Evolutionary conservation across 129 eudicot species (phyloP), one percentile per base, ranked within the genome.

Genomic region (Arctium minus): DNA sequence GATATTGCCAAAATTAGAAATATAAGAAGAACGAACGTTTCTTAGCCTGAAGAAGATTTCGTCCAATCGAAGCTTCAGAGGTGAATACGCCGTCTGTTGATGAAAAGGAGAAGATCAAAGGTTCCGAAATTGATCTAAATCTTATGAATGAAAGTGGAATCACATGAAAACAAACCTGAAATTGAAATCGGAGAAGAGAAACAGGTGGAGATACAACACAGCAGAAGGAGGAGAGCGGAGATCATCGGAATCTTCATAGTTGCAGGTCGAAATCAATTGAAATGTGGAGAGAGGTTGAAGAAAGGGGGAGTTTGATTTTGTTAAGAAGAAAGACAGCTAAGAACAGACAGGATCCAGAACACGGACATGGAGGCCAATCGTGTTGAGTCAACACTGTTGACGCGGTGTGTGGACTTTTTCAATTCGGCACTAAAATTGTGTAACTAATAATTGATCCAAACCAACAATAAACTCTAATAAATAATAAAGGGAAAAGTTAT

Each of bases 41-140:
- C 74, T 83, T 83, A 74, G 89, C 82, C 76, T 88, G 91, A 73
- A 88, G 89, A 56, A 88, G 85, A 35, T 73, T 83, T 67, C 91
- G 84, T 42, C 91, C 91, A 33, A 77, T 60, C 10, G 84, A 88
- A 74, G 86, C 83, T 38, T 77, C 87, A 77, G 89, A 73, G 27
- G 42, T 75, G 73, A 88, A 86, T 8, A 88, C 48, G 60, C 79
- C 87, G 68, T 86, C 91, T 88, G 86, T 37, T 30, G 1, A 69
- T 3, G 72, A 76, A 13, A 22, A 5, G 39, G 10, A 33, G 64
- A 22, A 60, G 27, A 22, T 22, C 27, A 80, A 9, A 77, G 30
- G 77, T 73, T 48, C 72, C 31, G 68, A 62, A 50, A 60, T 36
- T 56, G 80, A 86, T 74, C 79, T 50, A 76, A 27, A 65, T 6